Evolutionary conservation across 352 stramenopile species (phyloP).

Genomic region (Globisporangium orthogonon): DNA sequence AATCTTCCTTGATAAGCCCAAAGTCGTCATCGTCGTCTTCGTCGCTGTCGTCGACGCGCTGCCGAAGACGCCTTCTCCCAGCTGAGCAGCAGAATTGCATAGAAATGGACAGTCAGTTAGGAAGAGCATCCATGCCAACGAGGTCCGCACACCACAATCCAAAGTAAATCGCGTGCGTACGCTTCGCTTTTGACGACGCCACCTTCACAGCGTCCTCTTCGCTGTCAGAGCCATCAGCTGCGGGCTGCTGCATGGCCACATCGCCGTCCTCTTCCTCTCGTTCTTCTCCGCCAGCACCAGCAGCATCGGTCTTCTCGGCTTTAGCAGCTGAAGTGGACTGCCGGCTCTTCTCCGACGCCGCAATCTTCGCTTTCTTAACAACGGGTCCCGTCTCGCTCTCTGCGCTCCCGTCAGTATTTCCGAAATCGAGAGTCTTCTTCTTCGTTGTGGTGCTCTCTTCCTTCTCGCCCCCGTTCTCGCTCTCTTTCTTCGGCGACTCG

Average conservation of each 20-base stretch:
- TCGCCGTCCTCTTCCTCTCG: constrained; percentile 23
- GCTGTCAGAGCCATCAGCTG: constrained; percentile 15
- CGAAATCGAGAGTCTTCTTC: background rate
- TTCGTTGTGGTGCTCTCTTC: background rate
- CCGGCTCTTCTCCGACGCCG: constrained; percentile 5
- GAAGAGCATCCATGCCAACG: background rate
- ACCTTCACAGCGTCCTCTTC: background rate
- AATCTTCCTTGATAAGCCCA: constrained; percentile 16
- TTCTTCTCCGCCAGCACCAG: constrained; percentile 21
- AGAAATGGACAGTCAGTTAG: background rate
- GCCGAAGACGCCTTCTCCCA: constrained; percentile 52
- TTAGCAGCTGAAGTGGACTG: background rate
- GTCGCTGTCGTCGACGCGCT: constrained; percentile 34
- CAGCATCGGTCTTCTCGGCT: background rate
- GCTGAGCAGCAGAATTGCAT: constrained; percentile 15
- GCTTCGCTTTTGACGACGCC: constrained; percentile 23
- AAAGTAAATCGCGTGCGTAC: constrained; percentile 19
- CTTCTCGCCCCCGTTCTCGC: constrained; percentile 3
- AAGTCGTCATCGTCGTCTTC: constrained; percentile 42
- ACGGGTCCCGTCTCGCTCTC: background rate
- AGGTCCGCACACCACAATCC: too few species aligned
- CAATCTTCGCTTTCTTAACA: constrained; percentile 2
- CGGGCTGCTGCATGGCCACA: constrained; percentile 11
- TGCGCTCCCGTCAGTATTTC: background rate
- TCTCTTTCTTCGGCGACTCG: background rate